Evolutionary conservation across 2,329 filamentous ascomycete genomes (phyloP), one percentile per base, ranked within the genome.

Genomic region (Penicillium sp.): DNA sequence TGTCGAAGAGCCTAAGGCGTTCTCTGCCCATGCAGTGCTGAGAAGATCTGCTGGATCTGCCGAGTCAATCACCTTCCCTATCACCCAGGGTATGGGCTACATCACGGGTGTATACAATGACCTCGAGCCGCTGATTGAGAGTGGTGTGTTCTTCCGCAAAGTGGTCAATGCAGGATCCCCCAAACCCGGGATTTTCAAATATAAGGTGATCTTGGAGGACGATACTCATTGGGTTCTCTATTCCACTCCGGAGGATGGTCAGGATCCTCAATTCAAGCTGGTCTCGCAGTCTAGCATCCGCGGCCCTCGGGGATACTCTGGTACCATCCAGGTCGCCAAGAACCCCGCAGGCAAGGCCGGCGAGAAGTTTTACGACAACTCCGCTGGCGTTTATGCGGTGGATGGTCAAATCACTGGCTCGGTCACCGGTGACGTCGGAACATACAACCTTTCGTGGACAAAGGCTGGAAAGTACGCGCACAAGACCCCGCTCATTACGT

Each of bases 11-110:
- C 74, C 82, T 23, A 72, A 78, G 51, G 80, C 80, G 2, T 85
- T 86, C 64, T 85, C 83, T 0, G 82, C 81, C 14, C 85, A 90
- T 59, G 85, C 91, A 44, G 87, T 89, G 43, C 78, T 97, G 29
- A 81, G 77, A 49, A 79, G 81, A 2, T 76, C 79, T 22, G 68
- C 72, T n/a, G 77, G 77, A 2, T 79, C 81, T 7, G 71, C 78
- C 1, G 82, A 88, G 0, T 79, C 82, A 1, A 81, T 97, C 20
- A 87, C 84, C 0, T 91, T 96, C 61, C 92, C 92, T 0, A 69
- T 97, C 7, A 85, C 96, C 0, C 93, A 97, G 69, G 94, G 94
- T 11, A 94, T 95, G 85, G 88, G 85, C 0, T 96, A 92, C 65
- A 79, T 96, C 18, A 97, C 92, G 4, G 92, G 81, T 0, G 73